These are phyloP conservation scores for Cicer pinnatifidum DNA, from an alignment of 306 rosid species.

Conservation along the genomic window DNA sequence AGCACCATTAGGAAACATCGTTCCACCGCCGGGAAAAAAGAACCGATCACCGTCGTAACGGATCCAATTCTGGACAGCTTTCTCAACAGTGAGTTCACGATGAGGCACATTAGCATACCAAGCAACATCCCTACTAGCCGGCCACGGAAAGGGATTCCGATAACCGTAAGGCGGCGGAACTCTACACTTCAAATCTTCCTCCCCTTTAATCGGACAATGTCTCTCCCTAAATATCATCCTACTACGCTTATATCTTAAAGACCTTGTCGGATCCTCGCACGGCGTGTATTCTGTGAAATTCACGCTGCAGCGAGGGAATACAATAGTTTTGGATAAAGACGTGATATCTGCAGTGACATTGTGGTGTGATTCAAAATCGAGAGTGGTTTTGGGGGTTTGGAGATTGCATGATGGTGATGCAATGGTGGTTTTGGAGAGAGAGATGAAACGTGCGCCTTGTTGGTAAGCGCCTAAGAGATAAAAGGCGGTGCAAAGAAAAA, in stretches of 20 bases:
- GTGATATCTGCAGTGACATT: conserved; percentile 24
- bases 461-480: conserved; percentile 61
- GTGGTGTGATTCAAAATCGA: conserved; percentile 55
- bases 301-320: conserved; percentile 54
- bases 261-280: conserved; percentile 62
- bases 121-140: conserved; percentile 68
- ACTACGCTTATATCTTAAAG: conserved; percentile 50
- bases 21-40: conserved; percentile 85
- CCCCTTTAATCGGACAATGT: conserved; percentile 65
- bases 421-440: not conserved
- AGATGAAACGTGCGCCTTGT: conserved; percentile 24
- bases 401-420: conserved; percentile 32
- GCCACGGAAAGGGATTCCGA: conserved; percentile 74
- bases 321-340: not conserved
- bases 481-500: conserved; percentile 58
- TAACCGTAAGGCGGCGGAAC: conserved; percentile 75
- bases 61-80: conserved; percentile 94
- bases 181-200: conserved; percentile 59
- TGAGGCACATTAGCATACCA: conserved; percentile 89
- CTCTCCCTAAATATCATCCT: conserved; percentile 77
- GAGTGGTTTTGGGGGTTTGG: not conserved
- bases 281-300: conserved; percentile 81
- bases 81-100: conserved; percentile 81
- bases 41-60: conserved; percentile 65
- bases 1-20: conserved; percentile 87